These are phyloP conservation scores for Daldinia concentrica DNA, from an alignment of 495 filamentous ascomycete genomes.

Conservation along the genomic window DNA sequence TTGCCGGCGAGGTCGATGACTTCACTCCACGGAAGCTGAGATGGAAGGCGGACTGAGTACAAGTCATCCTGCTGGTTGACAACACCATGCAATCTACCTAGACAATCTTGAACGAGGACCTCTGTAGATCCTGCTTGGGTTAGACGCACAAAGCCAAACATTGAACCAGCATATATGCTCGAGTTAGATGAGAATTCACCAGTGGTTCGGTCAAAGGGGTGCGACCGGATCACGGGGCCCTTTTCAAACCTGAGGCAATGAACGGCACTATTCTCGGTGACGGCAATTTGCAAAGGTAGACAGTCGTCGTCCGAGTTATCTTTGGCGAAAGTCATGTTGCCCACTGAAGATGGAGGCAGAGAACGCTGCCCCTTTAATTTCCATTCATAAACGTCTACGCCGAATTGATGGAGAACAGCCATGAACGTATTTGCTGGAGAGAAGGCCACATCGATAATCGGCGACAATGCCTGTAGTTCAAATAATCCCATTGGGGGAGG, in stretches of 20 bases:
- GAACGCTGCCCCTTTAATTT: slow-evolving; percentile 58
- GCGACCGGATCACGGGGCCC: slow-evolving; percentile 39
- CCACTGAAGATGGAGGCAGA: slow-evolving; percentile 43
- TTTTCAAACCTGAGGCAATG: slow-evolving; percentile 43
- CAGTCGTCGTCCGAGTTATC: slow-evolving; percentile 27
- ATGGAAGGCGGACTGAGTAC: slow-evolving; percentile 51
- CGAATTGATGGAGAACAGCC: slow-evolving; percentile 72
- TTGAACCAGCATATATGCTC: slow-evolving; percentile 44
- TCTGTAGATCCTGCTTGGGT: slow-evolving; percentile 48
- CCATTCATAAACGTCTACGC: slow-evolving; percentile 73
- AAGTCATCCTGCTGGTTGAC: slow-evolving; percentile 45
- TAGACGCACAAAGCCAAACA: slow-evolving; percentile 48
- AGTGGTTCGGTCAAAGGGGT: slow-evolving; percentile 38
- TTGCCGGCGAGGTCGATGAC: slow-evolving; percentile 51
- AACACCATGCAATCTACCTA: slow-evolving; percentile 49
- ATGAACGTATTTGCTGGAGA: slow-evolving; percentile 71
- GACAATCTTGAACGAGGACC: slow-evolving; percentile 51
- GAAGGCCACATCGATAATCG: slow-evolving; percentile 78
- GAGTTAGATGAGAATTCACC: slow-evolving; percentile 43
- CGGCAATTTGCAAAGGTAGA: slow-evolving; percentile 41
- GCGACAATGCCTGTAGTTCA: slow-evolving; percentile 70
- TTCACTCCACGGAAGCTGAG: slow-evolving; percentile 63
- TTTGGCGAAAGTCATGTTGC: slow-evolving; percentile 39
- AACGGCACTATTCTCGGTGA: slow-evolving; percentile 42
- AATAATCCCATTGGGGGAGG: slow-evolving; percentile 92